Percentiles rank a stretch among this genome's conserved stretches.
Conservation (phyloP, 805 yeast genomes). For the Nakazawaea peltata region DNA sequence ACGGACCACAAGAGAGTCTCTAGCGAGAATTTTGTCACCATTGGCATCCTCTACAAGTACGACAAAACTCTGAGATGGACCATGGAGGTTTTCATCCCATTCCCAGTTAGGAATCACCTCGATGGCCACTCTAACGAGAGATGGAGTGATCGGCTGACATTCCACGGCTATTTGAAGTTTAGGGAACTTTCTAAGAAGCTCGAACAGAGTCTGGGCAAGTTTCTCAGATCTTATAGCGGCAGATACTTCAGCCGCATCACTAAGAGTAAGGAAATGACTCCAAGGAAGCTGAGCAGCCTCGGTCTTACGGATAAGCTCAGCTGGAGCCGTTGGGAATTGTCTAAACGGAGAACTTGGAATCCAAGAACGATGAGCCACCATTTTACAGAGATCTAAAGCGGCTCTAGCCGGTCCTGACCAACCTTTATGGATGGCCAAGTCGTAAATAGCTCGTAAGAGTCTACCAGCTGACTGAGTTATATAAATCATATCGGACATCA, state of each 20-base stretch:
- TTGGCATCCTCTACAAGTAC: conserved; percentile 76
- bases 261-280: conserved; percentile 61
- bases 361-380: conserved; percentile 84
- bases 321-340: conserved; percentile 69
- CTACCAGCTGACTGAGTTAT: conserved; percentile 92
- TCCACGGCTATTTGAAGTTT: conserved; percentile 47
- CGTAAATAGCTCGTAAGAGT: conserved; percentile 76
- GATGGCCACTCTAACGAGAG: conserved; percentile 56
- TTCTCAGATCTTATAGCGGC: conserved; percentile 71
- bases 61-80: conserved; percentile 55
- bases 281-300: conserved; percentile 84
- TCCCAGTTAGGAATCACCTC: conserved; percentile 66
- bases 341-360: conserved; percentile 75
- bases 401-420: conserved; percentile 62
- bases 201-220: conserved; percentile 50
- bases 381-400: conserved; percentile 61
- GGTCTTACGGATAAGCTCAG: conserved; percentile 59
- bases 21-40: conserved; percentile 64
- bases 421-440: conserved; percentile 57
- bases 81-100: conserved; percentile 68
- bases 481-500: conserved; percentile 89
- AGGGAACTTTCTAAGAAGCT: conserved; percentile 68
- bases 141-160: conserved; percentile 72
- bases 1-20: conserved; percentile 45
- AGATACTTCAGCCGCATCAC: conserved; percentile 68